Evolutionary conservation across 306 rosid species (phyloP), one percentile per base, ranked within the genome.

Genomic region (Vicia villosa): DNA sequence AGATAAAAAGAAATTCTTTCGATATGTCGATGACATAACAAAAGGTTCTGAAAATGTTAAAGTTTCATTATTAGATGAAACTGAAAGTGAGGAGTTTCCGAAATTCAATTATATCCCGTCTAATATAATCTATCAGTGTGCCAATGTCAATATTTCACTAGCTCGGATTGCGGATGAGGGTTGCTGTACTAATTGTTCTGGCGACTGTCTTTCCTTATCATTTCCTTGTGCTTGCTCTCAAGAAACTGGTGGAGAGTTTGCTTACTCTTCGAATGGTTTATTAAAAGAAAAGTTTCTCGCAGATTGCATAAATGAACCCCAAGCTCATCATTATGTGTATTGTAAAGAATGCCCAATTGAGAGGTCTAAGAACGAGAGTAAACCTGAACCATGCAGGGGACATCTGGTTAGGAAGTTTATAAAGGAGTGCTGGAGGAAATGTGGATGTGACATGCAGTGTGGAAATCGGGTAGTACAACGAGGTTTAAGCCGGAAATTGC

Each of bases 161-260:
- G 96, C 96, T 43, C 96, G 98, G 13, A 82, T 93, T 59, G 90
- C 83, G 64, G 97, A 90, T 73, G 91, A 86, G 60, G 96, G 76
- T 72, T 93, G 97, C 68, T 93, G 98, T 69, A 49, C 79, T 32
- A 78, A 68, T 36, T 93, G 97, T 75, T 76, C 80, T 4, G 96
- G 97, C 20, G 59, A 90, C 72, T 93, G 98, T 68, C 94, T 93
- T 45, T 79, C 84, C 19, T 76, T 78, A 5, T 9, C 86, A 69
- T 63, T 86, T 68, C 90, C 98, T 15, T 93, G 98, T 82, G 97
- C 96, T 10, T 93, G 98, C 83, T 83, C 98, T 74, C 85, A 80
- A 32, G 97, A 90, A 82, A 93, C 98, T 60, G 89, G 98, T 72
- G 98, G 98, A 43, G 98, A 90, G 75, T 93, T 88, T 82, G 97